These are phyloP conservation scores for Anisogramma anomala DNA, from an alignment of 2,329 filamentous ascomycete species.

Conservation along the genomic window DNA sequence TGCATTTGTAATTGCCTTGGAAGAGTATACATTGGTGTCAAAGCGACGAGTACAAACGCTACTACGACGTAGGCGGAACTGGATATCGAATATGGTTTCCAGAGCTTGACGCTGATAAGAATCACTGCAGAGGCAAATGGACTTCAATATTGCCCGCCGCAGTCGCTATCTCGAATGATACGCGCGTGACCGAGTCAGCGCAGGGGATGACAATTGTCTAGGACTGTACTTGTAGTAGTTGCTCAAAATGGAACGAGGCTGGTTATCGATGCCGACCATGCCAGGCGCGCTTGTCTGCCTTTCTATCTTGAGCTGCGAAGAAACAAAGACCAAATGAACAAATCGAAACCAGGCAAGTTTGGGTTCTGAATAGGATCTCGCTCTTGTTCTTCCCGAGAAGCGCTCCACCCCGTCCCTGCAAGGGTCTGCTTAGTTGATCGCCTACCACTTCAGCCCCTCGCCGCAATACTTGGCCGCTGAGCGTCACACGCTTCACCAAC, in stretches of 20 bases:
- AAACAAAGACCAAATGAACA: background rate
- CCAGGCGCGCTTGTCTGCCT: background rate
- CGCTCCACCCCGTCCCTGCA: background rate
- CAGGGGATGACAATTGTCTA: too few relatives aligned
- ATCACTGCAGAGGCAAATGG: background rate
- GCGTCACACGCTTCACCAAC: too few relatives aligned
- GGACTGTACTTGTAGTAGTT: too few relatives aligned
- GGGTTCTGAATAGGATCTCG: slow-evolving; percentile 10
- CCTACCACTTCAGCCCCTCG: too few relatives aligned
- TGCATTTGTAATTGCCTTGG: slow-evolving; percentile 1
- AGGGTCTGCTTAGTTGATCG: too few relatives aligned
- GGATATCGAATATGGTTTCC: background rate
- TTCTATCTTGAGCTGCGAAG: background rate
- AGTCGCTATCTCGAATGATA: too few relatives aligned
- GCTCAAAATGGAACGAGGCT: too few relatives aligned
- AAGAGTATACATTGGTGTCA: slow-evolving; percentile 5
- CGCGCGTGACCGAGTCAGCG: slow-evolving; percentile 1
- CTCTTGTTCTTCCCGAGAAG: background rate
- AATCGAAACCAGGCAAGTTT: slow-evolving; percentile 5
- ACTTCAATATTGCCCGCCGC: background rate
- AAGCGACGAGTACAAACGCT: background rate
- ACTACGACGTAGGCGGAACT: background rate
- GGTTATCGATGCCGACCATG: background rate
- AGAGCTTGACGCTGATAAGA: background rate
- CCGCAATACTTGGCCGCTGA: slow-evolving; percentile 1